Evolutionary conservation across 2,329 filamentous ascomycete species (phyloP), one percentile per base, ranked within the genome.

Genomic region (Xylaria digitata): DNA sequence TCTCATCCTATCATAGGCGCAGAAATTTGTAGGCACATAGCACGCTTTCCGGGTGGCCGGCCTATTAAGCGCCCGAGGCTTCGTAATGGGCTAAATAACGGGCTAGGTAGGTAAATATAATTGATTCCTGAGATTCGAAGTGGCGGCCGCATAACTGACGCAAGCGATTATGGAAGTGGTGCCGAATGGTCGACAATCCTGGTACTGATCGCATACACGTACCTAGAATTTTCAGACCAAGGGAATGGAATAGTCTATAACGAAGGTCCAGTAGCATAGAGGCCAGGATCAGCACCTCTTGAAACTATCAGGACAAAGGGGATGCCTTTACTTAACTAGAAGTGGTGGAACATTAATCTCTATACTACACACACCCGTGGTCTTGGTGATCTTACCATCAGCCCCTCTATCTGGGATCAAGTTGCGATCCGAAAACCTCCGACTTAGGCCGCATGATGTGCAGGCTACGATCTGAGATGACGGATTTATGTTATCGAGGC

Each of bases 141-240:
- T n/a, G 26, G 13, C 15, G 48, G 23, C 17, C 40, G 58, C 58
- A 61, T 26, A 21, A 26, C 21, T 61, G 30, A 48, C 37, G 37
- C 49, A 43, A 40, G 9, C n/a, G 6, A 42, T 19, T 19, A 50
- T 42, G 45, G 32, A 26, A 17, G 9, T 21, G 17, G 17, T 30
- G 11, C 46, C 46, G 11, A 17, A 15, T 49, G 3, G 5, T 50
- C 43, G 34, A 30, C 9, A 43, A 60, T n/a, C 23, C 34, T 6
- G 46, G 37, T 43, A 32, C 23, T 21, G 9, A 21, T 19, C 19
- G 2, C n/a, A 40, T 5, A 17, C 1, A 21, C 6, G 15, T 53
- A 21, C 13, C 37, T 23, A 42, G 15, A 11, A 6, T 13, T n/a
- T 45, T 9, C 6, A 15, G 7, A n/a, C 26, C 13, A 17, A 13